A percentile compares a stretch with the other conserved stretches of the same genome.
phyloP scores from a whole-genome alignment of 495 filamentous ascomycete genomes.

The Penicillium cosmopolitanum region DNA sequence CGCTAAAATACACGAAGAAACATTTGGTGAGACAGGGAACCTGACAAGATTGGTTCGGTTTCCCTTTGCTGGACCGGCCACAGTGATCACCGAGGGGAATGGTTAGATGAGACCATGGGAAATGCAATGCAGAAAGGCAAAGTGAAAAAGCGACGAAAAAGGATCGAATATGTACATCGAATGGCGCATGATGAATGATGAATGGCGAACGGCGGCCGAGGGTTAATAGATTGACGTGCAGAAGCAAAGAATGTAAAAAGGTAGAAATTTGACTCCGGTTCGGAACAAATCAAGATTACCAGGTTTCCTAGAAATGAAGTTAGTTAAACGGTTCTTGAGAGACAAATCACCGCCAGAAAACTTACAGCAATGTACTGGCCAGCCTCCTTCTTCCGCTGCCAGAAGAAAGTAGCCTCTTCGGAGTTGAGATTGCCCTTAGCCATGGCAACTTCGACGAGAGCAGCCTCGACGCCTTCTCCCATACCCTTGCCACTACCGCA shows the following conservation, averaged over 20 bases:
- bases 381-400: conserved; percentile 79
- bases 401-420: conserved; percentile 76
- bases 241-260: neutral
- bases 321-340: conserved; percentile 10
- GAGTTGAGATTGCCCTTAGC: conserved; percentile 73
- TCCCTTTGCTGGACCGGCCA: conserved; percentile 4
- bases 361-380: conserved; percentile 88
- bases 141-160: neutral
- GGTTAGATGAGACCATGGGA: neutral
- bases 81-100: neutral
- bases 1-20: conserved; percentile 33
- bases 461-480: conserved; percentile 92
- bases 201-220: neutral
- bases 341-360: conserved; percentile 8
- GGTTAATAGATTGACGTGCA: neutral
- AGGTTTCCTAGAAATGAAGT: conserved; percentile 38
- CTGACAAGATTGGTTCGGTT: neutral
- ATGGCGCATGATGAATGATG: neutral
- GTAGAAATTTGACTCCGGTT: neutral
- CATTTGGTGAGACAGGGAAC: neutral
- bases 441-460: conserved; percentile 80
- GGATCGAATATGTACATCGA: conserved; percentile 8
- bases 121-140: conserved; percentile 1
- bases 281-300: conserved; percentile 24
- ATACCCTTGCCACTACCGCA: conserved; percentile 94